Base-by-base conservation (phyloP, 805 yeast genomes). In the Cyberlindnera subsufficiens region DNA sequence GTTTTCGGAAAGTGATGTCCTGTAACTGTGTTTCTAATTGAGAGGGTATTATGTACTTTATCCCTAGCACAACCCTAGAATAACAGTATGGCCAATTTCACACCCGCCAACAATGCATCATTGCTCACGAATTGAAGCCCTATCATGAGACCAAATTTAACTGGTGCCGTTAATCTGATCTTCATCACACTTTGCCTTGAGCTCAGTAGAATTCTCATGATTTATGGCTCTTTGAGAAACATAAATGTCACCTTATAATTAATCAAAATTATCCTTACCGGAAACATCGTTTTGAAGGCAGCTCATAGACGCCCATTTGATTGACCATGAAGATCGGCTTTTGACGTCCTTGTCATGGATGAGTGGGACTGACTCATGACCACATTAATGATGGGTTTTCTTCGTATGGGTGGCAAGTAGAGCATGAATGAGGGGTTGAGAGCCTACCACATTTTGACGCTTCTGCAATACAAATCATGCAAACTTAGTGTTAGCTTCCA, bases 101-200 rank as follows among this genome's bases (percentile, higher is more conserved):
- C 74, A 86, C 1, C 95, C 95, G 6, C 82, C 66, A n/a, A 60
- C 60, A 78, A 54, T 1, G 59, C 44, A 3, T 55, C 50, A 3
- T 40, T 30, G 10, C 52, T 52, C 1, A 72, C 52, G 60, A 76
- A 72, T 1, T 54, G 46, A 3, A 82, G 51, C 37, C 69, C 72
- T 88, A 87, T 84, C 11, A 83, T 73, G 34, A 85, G 82, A 1
- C 95, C 95, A 30, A 75, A 69, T 14, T 71, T 77, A 25, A 52
- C 56, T n/a, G 34, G 47, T 35, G 54, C 53, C 37, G 42, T 44
- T 3, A 42, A 10, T 43, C 29, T 41, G 33, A 3, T 44, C 50
- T 13, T 36, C 47, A 11, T 39, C 48, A 27, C 41, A 37, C 16
- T 46, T 31, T 0, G 48, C 8, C 19, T 46, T 46, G 33, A 50